Percentiles rank a stretch among this genome's conserved stretches.
phyloP scores from a whole-genome alignment of 148 eudicot species.

The Agrostemma githago region DNA sequence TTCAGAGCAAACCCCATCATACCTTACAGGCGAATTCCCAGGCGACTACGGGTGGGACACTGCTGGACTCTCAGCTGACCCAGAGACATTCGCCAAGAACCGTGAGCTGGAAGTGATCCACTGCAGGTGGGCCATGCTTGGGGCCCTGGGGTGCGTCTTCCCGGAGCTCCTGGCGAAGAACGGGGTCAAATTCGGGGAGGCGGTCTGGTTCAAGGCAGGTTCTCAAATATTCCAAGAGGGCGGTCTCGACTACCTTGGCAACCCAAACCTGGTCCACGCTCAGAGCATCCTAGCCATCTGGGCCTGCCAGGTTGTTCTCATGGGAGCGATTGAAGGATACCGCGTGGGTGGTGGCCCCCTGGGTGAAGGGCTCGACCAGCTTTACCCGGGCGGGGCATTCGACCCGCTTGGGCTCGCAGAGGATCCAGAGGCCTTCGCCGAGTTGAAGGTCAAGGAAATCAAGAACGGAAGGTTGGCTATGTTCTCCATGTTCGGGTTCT shows the following conservation, averaged over 20 bases:
- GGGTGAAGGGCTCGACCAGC: slow-evolving; percentile 55
- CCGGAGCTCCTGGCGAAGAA: slow-evolving; percentile 52
- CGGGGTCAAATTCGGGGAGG: slow-evolving; percentile 56
- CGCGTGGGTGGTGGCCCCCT: slow-evolving; percentile 59
- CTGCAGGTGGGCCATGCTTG: slow-evolving; percentile 64
- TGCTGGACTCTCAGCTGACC: slow-evolving; percentile 58
- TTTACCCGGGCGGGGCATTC: slow-evolving; percentile 56
- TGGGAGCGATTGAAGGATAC: slow-evolving; percentile 62
- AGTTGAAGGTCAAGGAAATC: slow-evolving; percentile 55
- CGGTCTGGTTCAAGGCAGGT: slow-evolving; percentile 65
- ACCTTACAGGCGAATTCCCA: slow-evolving; percentile 60
- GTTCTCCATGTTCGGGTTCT: slow-evolving; percentile 66
- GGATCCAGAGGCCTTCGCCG: slow-evolving; percentile 58
- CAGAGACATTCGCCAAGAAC: slow-evolving; percentile 57
- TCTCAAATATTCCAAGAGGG: slow-evolving; percentile 58
- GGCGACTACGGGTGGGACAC: slow-evolving; percentile 75
- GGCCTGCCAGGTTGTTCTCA: slow-evolving; percentile 52
- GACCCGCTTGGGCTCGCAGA: slow-evolving; percentile 62
- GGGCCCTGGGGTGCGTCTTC: slow-evolving; percentile 62
- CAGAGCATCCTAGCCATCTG: slow-evolving; percentile 61
- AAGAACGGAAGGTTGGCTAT: slow-evolving; percentile 62
- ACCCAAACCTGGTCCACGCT: slow-evolving; percentile 57
- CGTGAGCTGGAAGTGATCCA: slow-evolving; percentile 73
- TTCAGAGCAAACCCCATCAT: slow-evolving; percentile 66
- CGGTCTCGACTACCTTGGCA: slow-evolving; percentile 57